These are phyloP conservation scores for Sporobolomyces pararoseus DNA, from an alignment of 768 basidiomycete species.

Conservation along the genomic window DNA sequence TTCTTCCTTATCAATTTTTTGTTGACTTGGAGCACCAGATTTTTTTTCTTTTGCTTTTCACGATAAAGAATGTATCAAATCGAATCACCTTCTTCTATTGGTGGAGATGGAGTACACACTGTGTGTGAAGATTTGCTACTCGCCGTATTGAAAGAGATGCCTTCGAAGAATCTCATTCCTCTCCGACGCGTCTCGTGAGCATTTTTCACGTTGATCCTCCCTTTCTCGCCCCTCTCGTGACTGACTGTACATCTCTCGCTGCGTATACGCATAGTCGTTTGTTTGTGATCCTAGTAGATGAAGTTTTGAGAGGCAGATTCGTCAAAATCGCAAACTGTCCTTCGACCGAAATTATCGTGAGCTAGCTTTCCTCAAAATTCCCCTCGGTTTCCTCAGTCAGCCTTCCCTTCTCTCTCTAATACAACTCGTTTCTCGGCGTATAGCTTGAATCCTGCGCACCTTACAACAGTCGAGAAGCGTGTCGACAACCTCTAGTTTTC, in stretches of 20 bases:
- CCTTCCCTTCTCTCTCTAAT: too few species aligned
- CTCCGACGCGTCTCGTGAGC: conserved; percentile 21
- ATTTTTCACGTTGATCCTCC: too few species aligned
- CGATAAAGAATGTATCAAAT: too few species aligned
- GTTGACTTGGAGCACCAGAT: too few species aligned
- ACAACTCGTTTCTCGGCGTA: too few species aligned
- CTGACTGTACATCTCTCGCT: neutral
- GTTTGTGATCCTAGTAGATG: conserved; percentile 16
- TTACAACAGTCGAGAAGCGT: neutral
- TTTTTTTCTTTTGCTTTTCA: too few species aligned
- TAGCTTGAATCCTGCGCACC: conserved; percentile 22
- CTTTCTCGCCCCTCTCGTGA: neutral
- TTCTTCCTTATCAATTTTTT: too few species aligned
- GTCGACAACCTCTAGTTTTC: conserved; percentile 9
- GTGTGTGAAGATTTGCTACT: conserved; percentile 29
- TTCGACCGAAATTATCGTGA: conserved; percentile 1
- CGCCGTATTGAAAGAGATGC: conserved; percentile 13
- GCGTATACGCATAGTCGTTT: neutral
- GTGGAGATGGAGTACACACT: neutral
- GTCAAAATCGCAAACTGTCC: neutral
- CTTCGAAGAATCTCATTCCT: neutral
- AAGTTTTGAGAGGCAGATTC: conserved; percentile 16
- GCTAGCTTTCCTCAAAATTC: too few species aligned
- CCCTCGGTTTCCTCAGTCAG: too few species aligned
- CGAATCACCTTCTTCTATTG: too few species aligned